Evolutionary conservation across 257 asterid genomes (phyloP).

Genomic region (Ehretia macrophylla): DNA sequence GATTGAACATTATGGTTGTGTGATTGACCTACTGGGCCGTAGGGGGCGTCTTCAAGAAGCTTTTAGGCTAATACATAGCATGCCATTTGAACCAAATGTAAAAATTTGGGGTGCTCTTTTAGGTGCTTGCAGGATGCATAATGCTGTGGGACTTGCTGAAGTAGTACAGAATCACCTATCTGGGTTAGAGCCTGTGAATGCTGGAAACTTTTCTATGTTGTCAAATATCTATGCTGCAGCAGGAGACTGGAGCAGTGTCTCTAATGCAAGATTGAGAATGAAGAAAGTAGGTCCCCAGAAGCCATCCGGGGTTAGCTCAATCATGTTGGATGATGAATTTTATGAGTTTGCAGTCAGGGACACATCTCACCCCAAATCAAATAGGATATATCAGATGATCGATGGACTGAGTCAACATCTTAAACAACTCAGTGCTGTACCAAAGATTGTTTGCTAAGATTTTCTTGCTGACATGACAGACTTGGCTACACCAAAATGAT

Average conservation of each 20-base stretch:
- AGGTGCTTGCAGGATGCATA: conserved; percentile 71
- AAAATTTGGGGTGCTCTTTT: conserved; percentile 72
- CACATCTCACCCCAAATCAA: conserved; percentile 54
- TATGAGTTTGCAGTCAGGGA: conserved; percentile 71
- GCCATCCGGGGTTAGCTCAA: conserved; percentile 52
- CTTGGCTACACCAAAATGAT: not conserved
- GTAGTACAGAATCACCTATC: conserved; percentile 41
- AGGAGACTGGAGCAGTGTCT: conserved; percentile 65
- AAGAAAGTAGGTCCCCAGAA: conserved; percentile 34
- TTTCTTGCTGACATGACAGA: not conserved
- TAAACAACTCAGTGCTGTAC: conserved; percentile 30
- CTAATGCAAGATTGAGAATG: conserved; percentile 49
- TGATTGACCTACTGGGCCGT: conserved; percentile 79
- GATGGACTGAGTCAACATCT: conserved; percentile 51
- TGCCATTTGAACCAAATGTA: conserved; percentile 77
- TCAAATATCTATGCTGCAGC: conserved; percentile 55
- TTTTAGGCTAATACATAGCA: conserved; percentile 42
- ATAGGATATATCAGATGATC: conserved; percentile 47
- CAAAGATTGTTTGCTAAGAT: conserved; percentile 13
- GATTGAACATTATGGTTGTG: conserved; percentile 77
- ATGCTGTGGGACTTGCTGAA: conserved; percentile 39
- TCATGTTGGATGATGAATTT: conserved; percentile 46
- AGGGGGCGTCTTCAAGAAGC: conserved; percentile 71
- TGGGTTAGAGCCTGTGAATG: conserved; percentile 42
- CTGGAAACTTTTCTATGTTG: conserved; percentile 42